Evolutionary conservation across 257 asterid genomes (phyloP).

Genomic region (Sherardia arvensis): DNA sequence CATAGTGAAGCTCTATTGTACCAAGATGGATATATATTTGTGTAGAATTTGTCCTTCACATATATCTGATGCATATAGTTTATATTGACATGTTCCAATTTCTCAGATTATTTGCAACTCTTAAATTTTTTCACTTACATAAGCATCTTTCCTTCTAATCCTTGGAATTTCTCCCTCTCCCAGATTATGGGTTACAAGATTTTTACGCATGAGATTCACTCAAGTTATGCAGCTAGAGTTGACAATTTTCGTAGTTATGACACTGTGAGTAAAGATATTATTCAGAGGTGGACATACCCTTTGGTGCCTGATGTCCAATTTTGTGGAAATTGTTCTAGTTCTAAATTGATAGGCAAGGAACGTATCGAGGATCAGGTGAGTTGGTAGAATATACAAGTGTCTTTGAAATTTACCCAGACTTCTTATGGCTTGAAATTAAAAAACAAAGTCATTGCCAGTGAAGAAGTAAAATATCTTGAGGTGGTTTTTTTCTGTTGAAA

Average conservation of each 20-base stretch:
- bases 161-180: conserved; percentile 4
- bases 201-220: conserved; percentile 80
- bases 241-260: conserved; percentile 89
- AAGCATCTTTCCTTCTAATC: conserved; percentile 3
- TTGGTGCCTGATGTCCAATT: conserved; percentile 87
- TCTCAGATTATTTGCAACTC: not conserved
- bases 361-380: conserved; percentile 76
- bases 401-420: not conserved
- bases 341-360: conserved; percentile 70
- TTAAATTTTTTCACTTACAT: not conserved
- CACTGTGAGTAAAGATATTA: conserved; percentile 86
- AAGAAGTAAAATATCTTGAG: not conserved
- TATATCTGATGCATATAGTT: not conserved
- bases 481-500: not conserved
- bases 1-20: too few relatives aligned
- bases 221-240: conserved; percentile 93
- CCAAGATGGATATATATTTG: too few relatives aligned
- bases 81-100: not conserved
- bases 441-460: not conserved
- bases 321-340: conserved; percentile 36
- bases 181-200: conserved; percentile 97
- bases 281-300: conserved; percentile 96
- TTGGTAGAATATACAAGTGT: not conserved
- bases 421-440: not conserved
- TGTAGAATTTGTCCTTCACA: not conserved